These are phyloP conservation scores for Starmerella stigmatis DNA, from an alignment of 805 yeast species.

Conservation along the genomic window DNA sequence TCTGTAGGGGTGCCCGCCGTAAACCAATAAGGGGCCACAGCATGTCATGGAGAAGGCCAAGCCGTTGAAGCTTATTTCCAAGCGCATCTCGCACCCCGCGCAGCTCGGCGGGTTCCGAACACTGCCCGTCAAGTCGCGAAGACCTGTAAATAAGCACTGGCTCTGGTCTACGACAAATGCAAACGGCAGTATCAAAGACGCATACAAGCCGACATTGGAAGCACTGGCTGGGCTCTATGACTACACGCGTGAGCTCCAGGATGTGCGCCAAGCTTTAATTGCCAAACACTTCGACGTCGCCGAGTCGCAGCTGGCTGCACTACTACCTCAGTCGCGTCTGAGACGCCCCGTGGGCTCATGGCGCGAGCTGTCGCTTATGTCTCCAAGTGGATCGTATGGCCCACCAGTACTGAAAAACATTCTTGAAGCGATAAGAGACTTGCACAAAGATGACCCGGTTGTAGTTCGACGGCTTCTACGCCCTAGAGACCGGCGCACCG, in stretches of 20 bases:
- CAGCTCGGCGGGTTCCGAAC: background rate
- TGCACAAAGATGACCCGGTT: background rate
- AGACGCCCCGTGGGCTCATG: background rate
- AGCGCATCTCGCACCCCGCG: background rate
- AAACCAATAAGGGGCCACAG: background rate
- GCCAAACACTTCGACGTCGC: background rate
- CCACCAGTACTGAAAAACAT: constrained; percentile 9
- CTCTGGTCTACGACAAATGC: constrained; percentile 10
- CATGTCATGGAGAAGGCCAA: constrained; percentile 4
- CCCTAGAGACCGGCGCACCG: background rate
- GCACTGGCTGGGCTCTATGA: constrained; percentile 1
- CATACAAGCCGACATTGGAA: constrained; percentile 4
- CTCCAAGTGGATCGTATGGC: constrained; percentile 8
- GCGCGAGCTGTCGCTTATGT: background rate
- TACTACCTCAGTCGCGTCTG: background rate
- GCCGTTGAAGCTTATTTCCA: constrained; percentile 3
- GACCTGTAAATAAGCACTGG: constrained; percentile 9
- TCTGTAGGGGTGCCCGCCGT: too few relatives aligned
- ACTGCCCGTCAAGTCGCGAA: background rate
- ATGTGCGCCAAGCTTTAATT: constrained; percentile 2
- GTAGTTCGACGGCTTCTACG: background rate
- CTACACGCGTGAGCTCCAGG: background rate
- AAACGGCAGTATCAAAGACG: constrained; percentile 1
- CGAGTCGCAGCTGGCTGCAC: background rate
- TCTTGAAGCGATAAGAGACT: constrained; percentile 7